Evolutionary conservation across 129 eudicot genomes (phyloP), one percentile per base, ranked within the genome.

Genomic region (Chrysanthemum seticuspe): DNA sequence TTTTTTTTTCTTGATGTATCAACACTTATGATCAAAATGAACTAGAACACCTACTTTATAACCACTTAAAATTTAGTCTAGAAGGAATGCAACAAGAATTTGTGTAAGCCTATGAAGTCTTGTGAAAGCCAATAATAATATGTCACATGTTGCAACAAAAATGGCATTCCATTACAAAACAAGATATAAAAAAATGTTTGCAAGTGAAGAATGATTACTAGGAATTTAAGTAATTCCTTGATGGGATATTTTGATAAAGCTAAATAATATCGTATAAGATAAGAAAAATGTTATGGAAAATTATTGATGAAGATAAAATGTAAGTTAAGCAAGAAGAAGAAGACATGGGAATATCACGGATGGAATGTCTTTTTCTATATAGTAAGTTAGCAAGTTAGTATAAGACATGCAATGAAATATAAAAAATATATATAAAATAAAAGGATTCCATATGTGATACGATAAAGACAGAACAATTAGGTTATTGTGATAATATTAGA

Each of bases 341-440:
- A 25, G 72, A 75, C 77, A 75, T 58, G 14, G 73, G 55, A 7
- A 13, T 54, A 18, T 80, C 84, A 80, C 84, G 80, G 80, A 55
- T 80, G 59, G 72, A 70, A 13, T 62, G 80, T 80, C 77, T 72
- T 75, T 70, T 53, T 79, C 55, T 45, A 49, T 13, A 34, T 40
- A 19, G 65, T 27, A 8, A 44, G 73, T 74, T 40, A 74, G 62
- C 62, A 11, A 56, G 15, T 13, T 51, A 52, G 15, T 52, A 14
- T 27, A 23, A 62, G 8, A 62, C 31, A 31, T 31, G 36, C 36
- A 29, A 29, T 29, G 34, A 29, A 29, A 29, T 29, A 29, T 29
- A 29, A 29, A 29, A 4, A 29, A 29, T 0, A 5, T 13, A 19
- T 25, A 5, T 4, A n/a, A 13, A 5, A 62, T 52, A 47, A 73